phyloP scores from a whole-genome alignment of 2,329 filamentous ascomycete species.

The Truncatella angustata region DNA sequence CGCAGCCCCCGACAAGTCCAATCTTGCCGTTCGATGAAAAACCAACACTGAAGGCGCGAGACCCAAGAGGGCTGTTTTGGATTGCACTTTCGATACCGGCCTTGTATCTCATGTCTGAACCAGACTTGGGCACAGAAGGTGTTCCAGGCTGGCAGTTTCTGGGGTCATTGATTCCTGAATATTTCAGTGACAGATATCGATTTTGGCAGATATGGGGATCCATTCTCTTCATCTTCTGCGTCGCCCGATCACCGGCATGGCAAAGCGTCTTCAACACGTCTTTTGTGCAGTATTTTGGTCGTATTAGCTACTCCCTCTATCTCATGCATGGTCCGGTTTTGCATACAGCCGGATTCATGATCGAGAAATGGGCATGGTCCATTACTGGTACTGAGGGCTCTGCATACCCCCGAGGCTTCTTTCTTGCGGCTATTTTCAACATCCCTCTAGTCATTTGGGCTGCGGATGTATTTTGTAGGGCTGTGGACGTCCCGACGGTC shows the following conservation, averaged over 20 bases:
- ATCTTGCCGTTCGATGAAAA: conserved; percentile 23
- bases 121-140: conserved; percentile 36
- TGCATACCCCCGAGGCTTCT: conserved; percentile 45
- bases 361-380: conserved; percentile 46
- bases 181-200: conserved; percentile 49
- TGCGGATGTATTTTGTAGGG: conserved; percentile 55
- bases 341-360: conserved; percentile 51
- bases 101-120: conserved; percentile 52
- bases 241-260: conserved; percentile 44
- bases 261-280: conserved; percentile 49
- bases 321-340: conserved; percentile 58
- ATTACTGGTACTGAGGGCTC: conserved; percentile 45
- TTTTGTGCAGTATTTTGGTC: conserved; percentile 56
- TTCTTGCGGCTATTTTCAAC: conserved; percentile 44
- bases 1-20: conserved; percentile 13
- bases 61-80: conserved; percentile 31
- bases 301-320: conserved; percentile 60
- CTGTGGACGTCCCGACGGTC: conserved; percentile 54
- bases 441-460: conserved; percentile 53
- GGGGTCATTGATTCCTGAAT: conserved; percentile 44
- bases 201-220: conserved; percentile 57
- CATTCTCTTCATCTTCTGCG: conserved; percentile 49
- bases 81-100: conserved; percentile 42
- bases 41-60: conserved; percentile 9
- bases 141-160: conserved; percentile 54